These are phyloP conservation scores for Hansenula sp. DNA, from an alignment of 1,139 yeast species.

Conservation along the genomic window DNA sequence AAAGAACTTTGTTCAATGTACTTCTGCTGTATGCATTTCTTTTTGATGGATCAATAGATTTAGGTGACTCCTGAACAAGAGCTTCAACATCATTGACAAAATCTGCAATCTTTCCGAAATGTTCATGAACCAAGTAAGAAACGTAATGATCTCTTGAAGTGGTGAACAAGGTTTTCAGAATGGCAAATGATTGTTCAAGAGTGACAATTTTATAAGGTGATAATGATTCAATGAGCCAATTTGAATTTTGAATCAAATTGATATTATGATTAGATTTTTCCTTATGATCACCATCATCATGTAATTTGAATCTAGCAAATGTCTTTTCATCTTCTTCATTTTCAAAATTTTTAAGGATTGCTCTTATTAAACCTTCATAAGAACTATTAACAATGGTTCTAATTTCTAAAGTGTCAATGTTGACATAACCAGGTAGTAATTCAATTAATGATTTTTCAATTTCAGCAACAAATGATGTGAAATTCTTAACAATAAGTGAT, in stretches of 20 bases:
- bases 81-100: slow-evolving; percentile 65
- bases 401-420: slow-evolving; percentile 21
- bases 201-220: slow-evolving; percentile 18
- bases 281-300: slow-evolving; percentile 14
- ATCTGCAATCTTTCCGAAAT: slow-evolving; percentile 63
- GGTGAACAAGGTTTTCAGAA: slow-evolving; percentile 35
- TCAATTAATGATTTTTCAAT: slow-evolving; percentile 25
- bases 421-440: slow-evolving; percentile 21
- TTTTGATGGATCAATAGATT: slow-evolving; percentile 42
- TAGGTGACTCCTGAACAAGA: slow-evolving; percentile 32
- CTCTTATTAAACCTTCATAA: slow-evolving; percentile 25
- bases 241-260: slow-evolving; percentile 59
- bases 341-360: slow-evolving; percentile 14
- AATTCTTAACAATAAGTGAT: slow-evolving; percentile 37
- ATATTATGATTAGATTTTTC: slow-evolving; percentile 55
- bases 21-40: slow-evolving; percentile 63
- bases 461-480: slow-evolving; percentile 38
- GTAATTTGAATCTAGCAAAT: slow-evolving; percentile 8
- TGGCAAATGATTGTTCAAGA: slow-evolving; percentile 22
- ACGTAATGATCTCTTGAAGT: slow-evolving; percentile 42
- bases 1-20: slow-evolving; percentile 51
- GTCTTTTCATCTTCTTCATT: slow-evolving; percentile 11
- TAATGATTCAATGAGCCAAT: slow-evolving; percentile 49
- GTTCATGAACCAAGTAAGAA: slow-evolving; percentile 42
- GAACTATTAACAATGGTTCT: slow-evolving; percentile 38